Evolutionary conservation across 176 grass and related monocot species (phyloP).

Genomic region (Rhynchospora tenuis): DNA sequence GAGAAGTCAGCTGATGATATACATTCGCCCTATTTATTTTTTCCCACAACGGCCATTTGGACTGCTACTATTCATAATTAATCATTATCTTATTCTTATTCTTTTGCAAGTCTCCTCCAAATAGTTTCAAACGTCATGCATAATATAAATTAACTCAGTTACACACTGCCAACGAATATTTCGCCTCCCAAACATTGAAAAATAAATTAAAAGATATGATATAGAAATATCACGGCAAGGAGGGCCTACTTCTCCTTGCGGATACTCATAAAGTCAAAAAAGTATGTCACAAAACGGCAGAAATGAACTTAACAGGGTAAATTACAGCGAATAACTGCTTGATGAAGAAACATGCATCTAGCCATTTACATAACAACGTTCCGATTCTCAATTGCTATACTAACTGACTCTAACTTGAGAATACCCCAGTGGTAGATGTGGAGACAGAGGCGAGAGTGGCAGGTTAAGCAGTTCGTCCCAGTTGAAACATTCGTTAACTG

Average conservation of each 20-base stretch:
- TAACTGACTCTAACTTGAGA: conserved; percentile 4
- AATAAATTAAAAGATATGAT: no score
- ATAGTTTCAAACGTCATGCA: background rate
- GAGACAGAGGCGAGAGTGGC: conserved; percentile 52
- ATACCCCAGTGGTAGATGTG: conserved; percentile 37
- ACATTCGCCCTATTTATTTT: no score
- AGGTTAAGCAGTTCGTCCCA: conserved; percentile 23
- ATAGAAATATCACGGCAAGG: no score
- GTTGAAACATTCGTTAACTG: background rate
- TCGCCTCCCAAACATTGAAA: no score
- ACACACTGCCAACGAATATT: background rate
- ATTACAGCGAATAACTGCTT: background rate
- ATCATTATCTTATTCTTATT: background rate
- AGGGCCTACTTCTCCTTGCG: no score
- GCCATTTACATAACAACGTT: background rate
- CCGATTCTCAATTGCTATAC: conserved; percentile 4
- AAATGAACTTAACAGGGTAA: background rate
- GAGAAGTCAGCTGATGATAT: no score
- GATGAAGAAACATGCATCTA: conserved; percentile 6
- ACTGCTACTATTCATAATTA: background rate
- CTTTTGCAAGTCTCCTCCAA: background rate
- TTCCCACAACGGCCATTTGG: background rate
- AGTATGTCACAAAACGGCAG: background rate
- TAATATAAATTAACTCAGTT: background rate
- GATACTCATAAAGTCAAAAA: background rate